These are phyloP conservation scores for Waltiozyma solani DNA, from an alignment of 1,139 yeast genomes.

Conservation along the genomic window DNA sequence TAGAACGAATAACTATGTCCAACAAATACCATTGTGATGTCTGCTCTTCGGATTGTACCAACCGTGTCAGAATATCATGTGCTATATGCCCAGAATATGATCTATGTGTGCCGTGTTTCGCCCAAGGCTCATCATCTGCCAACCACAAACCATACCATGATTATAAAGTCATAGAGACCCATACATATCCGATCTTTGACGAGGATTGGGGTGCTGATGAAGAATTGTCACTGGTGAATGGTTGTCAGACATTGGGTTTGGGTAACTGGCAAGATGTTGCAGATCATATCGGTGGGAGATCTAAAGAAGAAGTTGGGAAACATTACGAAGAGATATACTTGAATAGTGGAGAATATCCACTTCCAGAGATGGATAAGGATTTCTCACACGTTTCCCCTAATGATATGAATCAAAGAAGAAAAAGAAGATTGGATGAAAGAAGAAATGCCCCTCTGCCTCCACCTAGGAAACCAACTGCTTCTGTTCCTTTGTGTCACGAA, in stretches of 20 bases:
- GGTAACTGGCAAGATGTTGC: constrained; percentile 98
- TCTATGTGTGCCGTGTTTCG: constrained; percentile 92
- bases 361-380: constrained; percentile 68
- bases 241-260: constrained; percentile 82
- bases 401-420: constrained; percentile 60
- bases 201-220: constrained; percentile 98
- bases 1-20: constrained; percentile 18
- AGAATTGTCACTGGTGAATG: constrained; percentile 79
- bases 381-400: constrained; percentile 52
- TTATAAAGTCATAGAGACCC: constrained; percentile 86
- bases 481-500: constrained; percentile 94
- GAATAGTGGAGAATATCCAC: constrained; percentile 63
- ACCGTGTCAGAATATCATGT: constrained; percentile 81
- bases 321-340: constrained; percentile 73
- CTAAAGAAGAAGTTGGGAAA: constrained; percentile 81
- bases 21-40: constrained; percentile 83
- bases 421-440: constrained; percentile 58
- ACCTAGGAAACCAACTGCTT: constrained; percentile 79
- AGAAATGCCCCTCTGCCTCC: constrained; percentile 69
- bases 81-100: constrained; percentile 92
- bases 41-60: constrained; percentile 90
- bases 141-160: constrained; percentile 94
- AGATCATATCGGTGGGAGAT: constrained; percentile 87
- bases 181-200: constrained; percentile 86
- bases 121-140: constrained; percentile 71